Percentiles rank a stretch among this genome's conserved stretches.
Conservation (phyloP, 306 rosid species). For the Pterocarpus macrocarpus region DNA sequence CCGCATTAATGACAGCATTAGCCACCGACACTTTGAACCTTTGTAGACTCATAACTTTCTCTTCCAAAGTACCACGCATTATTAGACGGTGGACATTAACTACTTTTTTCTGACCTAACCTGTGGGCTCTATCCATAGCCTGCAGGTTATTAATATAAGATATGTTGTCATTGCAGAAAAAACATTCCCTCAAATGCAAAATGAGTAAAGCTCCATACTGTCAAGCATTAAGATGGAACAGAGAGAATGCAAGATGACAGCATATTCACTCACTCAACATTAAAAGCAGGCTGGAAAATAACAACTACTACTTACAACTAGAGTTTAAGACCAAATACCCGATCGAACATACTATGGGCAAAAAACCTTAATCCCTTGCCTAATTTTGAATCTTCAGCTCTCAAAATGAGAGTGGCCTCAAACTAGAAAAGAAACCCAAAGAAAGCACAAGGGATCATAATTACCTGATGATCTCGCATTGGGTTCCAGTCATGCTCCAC, state of each 20-base stretch:
- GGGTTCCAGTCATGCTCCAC: conserved; percentile 99
- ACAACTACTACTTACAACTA: conserved; percentile 27
- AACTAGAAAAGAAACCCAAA: conserved; percentile 27
- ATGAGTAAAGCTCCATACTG: too few species aligned
- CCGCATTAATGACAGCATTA: conserved; percentile 94
- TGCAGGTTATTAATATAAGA: conserved; percentile 50
- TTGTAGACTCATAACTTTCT: conserved; percentile 96
- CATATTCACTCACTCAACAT: neutral
- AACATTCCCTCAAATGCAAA: conserved; percentile 13
- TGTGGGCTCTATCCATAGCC: conserved; percentile 99
- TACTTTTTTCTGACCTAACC: conserved; percentile 95
- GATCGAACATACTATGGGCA: neutral
- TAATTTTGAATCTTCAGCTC: conserved; percentile 28
- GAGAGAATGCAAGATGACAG: conserved; percentile 12
- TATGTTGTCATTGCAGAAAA: neutral
- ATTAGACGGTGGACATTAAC: conserved; percentile 96
- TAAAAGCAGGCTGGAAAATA: conserved; percentile 1
- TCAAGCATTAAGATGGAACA: neutral
- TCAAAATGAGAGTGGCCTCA: conserved; percentile 20
- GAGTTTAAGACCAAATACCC: conserved; percentile 23
- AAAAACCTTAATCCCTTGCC: conserved; percentile 15
- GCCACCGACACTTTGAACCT: conserved; percentile 91
- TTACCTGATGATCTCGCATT: conserved; percentile 97
- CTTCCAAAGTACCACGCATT: conserved; percentile 99
- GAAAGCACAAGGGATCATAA: conserved; percentile 28